phyloP scores from a whole-genome alignment of 441 rosid species.

The Gossypium laxum region DNA sequence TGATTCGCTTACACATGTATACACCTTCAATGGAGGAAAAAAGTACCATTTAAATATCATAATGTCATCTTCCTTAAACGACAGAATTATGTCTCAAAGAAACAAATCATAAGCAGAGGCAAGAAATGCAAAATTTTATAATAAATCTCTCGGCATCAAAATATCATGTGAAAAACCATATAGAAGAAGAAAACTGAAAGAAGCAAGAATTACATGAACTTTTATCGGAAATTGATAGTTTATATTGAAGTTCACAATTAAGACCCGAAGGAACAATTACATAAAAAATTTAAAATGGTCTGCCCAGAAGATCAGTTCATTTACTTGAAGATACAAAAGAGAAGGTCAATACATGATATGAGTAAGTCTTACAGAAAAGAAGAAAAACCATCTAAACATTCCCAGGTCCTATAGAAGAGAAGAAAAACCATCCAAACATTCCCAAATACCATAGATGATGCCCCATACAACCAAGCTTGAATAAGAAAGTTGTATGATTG shows the following conservation, averaged over 20 bases:
- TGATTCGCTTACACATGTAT: conserved; percentile 56
- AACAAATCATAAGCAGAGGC: conserved; percentile 2
- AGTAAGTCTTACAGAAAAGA: background rate
- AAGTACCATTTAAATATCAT: background rate
- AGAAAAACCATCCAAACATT: background rate
- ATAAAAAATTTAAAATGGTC: background rate
- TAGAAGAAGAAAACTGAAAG: background rate
- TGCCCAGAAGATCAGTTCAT: background rate
- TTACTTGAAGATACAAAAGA: background rate
- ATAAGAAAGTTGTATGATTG: background rate
- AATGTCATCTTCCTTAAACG: background rate
- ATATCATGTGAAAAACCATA: background rate
- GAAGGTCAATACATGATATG: background rate
- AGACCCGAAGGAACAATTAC: background rate
- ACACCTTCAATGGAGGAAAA: conserved; percentile 43
- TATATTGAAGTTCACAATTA: background rate
- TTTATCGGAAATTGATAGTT: background rate
- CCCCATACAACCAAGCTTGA: background rate
- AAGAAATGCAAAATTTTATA: background rate
- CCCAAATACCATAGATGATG: background rate
- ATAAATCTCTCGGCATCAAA: background rate
- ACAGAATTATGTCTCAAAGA: background rate
- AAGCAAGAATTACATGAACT: background rate
- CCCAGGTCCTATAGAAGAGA: background rate
- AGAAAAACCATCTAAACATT: background rate